These are phyloP conservation scores for Pseudogymnoascus sp. DNA, from an alignment of 2,329 filamentous ascomycete genomes.

Conservation along the genomic window DNA sequence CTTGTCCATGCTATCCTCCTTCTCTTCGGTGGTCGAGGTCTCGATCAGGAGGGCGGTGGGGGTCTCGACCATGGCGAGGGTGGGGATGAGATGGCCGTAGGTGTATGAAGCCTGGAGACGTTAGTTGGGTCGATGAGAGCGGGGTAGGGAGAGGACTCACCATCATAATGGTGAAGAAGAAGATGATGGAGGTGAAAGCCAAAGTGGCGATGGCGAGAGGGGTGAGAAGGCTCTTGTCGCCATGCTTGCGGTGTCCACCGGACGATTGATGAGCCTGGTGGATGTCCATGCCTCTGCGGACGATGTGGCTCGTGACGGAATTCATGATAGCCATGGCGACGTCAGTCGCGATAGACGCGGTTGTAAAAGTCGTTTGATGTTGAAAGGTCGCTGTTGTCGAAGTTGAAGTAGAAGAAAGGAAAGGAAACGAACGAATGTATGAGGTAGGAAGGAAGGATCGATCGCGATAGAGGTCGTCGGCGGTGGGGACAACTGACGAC, in stretches of 20 bases:
- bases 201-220: background rate
- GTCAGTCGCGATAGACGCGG: background rate
- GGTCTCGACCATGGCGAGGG: slow-evolving; percentile 56
- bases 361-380: background rate
- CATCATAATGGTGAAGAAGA: background rate
- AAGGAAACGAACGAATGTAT: background rate
- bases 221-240: background rate
- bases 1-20: slow-evolving; percentile 24
- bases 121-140: slow-evolving; percentile 12
- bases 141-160: background rate
- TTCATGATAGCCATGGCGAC: slow-evolving; percentile 12
- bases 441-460: background rate
- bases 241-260: background rate
- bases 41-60: slow-evolving; percentile 44
- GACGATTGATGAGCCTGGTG: background rate
- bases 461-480: background rate
- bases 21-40: slow-evolving; percentile 27
- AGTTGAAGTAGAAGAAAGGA: background rate
- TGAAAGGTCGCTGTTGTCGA: background rate
- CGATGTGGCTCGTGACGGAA: slow-evolving; percentile 8
- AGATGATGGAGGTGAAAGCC: background rate
- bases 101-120: slow-evolving; percentile 43
- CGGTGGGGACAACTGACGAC: slow-evolving; percentile 1
- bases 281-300: slow-evolving; percentile 12
- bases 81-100: slow-evolving; percentile 49